Conservation (phyloP, 2,329 filamentous ascomycete genomes). For the Talaromyces sp. region DNA sequence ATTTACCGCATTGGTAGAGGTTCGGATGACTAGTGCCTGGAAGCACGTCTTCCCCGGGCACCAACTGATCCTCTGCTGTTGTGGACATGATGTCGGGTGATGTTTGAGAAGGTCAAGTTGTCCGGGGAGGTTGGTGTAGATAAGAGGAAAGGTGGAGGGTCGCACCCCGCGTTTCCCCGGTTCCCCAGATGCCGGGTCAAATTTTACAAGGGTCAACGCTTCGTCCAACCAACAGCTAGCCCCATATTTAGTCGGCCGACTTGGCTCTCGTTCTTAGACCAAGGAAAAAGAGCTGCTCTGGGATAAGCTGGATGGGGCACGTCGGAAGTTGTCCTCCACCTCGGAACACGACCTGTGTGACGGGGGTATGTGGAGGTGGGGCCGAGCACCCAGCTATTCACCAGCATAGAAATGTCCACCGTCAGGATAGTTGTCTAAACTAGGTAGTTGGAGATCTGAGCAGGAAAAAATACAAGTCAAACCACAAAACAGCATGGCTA, state of each 20-base stretch:
- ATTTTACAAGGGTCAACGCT: neutral
- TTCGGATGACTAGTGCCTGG: conserved; percentile 16
- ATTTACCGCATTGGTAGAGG: conserved; percentile 19
- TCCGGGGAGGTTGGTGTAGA: neutral
- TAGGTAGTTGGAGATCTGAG: neutral
- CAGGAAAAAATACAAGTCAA: neutral
- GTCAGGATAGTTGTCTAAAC: neutral
- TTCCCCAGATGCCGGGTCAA: neutral
- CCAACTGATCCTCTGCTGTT: neutral
- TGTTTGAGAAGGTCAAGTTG: neutral
- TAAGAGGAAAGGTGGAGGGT: conserved; percentile 4
- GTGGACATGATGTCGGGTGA: conserved; percentile 5
- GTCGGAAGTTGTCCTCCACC: conserved; percentile 5
- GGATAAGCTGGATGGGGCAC: neutral
- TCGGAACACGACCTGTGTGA: neutral
- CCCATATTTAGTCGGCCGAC: neutral
- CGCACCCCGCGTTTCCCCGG: neutral
- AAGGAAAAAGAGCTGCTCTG: neutral
- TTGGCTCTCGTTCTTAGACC: neutral
- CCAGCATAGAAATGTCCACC: neutral
- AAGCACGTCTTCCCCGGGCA: neutral
- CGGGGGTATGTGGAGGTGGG: neutral
- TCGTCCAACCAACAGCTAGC: neutral
- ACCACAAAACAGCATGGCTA: neutral
- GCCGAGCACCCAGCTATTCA: neutral